Base-by-base conservation (phyloP, 208 protist genomes). In the Acanthamoeba sp. region DNA sequence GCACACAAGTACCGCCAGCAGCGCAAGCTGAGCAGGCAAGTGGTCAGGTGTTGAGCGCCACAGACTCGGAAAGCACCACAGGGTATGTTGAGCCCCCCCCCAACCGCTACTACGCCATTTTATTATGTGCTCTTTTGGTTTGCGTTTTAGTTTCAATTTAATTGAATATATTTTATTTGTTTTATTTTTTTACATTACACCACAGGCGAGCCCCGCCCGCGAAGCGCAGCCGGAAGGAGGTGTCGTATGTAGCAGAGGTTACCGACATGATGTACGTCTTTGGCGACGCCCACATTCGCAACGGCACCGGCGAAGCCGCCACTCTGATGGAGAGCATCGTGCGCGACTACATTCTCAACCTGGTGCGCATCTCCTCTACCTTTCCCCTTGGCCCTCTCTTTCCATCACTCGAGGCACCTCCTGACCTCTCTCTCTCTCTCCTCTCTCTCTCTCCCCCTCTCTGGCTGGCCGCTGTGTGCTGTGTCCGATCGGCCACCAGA, bases 241-340 rank as follows among this genome's bases (percentile, higher is more conserved):
- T 91, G 20, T 91, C 85, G 4, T 91, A 91, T 24, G 32, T 71
- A 29, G 36, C 48, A n/a, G 85, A 91, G 42, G 34, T 91, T 10
- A 91, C 50, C 0, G 85, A 91, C 38, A 91, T 91, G 85, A 91
- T 91, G 85, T 71, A 50, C 59, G 59, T 71, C 34, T 91, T 91
- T 48, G 85, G 85, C 32, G 85, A 91, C n/a, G 29, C 78, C n/a
- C 38, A 87, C 78, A 38, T 91, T 24, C 85, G 85, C 55, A 73
- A 42, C 55, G 90, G 59, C 36, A 52, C 32, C 0, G 71, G 69
- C 90, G 90, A 93, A 42, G 22, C 90, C 2, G 90, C 71, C 10
- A 27, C 34, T 4, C 90, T 93, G 22, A 29, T 93, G 64, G 66
- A 93, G 64, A 84, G 32, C 40, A 22, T 84, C 42, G 90, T 93